A percentile compares a stretch with the other conserved stretches of the same genome.
These are phyloP conservation scores for Diplocarpon mali DNA, from an alignment of 2,329 filamentous ascomycete genomes.

Conservation along the genomic window DNA sequence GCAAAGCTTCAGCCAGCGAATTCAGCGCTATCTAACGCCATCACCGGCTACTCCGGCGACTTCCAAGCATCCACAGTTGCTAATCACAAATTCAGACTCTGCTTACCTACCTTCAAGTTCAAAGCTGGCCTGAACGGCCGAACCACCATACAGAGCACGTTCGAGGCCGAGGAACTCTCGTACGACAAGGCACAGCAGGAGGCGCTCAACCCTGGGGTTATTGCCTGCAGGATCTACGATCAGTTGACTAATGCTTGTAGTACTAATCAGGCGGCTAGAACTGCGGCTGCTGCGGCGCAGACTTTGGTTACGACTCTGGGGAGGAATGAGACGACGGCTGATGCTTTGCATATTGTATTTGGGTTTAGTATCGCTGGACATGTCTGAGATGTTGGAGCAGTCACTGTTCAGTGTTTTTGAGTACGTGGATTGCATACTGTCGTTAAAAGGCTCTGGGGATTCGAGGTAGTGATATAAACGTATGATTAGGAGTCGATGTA, in stretches of 20 bases:
- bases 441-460: neutral
- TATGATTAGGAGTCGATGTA: neutral
- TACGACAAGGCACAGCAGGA: constrained; percentile 52
- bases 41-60: constrained; percentile 12
- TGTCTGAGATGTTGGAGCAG: constrained; percentile 21
- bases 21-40: constrained; percentile 7
- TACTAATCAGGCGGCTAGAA: constrained; percentile 47
- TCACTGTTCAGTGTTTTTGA: neutral
- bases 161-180: constrained; percentile 54
- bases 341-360: constrained; percentile 32
- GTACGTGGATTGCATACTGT: neutral
- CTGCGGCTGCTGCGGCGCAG: constrained; percentile 42
- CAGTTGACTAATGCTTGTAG: constrained; percentile 56
- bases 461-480: neutral
- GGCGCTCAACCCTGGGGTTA: constrained; percentile 61
- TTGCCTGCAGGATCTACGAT: constrained; percentile 61
- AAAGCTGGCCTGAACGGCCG: constrained; percentile 41
- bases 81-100: constrained; percentile 37
- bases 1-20: constrained; percentile 5
- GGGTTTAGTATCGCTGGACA: constrained; percentile 27
- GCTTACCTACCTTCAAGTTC: constrained; percentile 44
- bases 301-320: constrained; percentile 39
- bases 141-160: constrained; percentile 48
- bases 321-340: constrained; percentile 37
- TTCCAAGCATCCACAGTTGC: constrained; percentile 19